Evolutionary conservation across 2,329 filamentous ascomycete genomes (phyloP), one percentile per base, ranked within the genome.

Genomic region (Xylariaceae sp.): DNA sequence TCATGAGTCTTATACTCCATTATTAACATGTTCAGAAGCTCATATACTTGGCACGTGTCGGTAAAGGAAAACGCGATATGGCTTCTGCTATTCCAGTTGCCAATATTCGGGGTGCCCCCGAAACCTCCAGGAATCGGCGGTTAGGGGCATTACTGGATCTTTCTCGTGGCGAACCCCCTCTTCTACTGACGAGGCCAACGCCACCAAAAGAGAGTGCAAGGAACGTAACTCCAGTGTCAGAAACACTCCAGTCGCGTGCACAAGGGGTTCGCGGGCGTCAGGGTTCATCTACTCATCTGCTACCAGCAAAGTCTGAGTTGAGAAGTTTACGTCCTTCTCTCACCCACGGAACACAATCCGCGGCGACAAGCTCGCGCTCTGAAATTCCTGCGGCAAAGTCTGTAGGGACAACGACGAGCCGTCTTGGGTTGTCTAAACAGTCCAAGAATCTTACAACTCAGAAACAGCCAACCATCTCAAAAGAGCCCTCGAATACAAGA

Each of bases 381-480:
- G 69, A 66, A 15, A 67, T 68, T 17, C 70, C 71, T n/a, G 67
- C 64, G 17, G 64, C 70, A 39, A 69, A 70, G 37, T 68, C 74
- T 74, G 34, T 72, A 72, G 18, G 71, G 72, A 13, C 69, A 72
- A 72, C 74, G 3, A 68, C 70, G 37, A 75, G 73, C 0, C 68
- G 73, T 47, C 72, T 74, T 47, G 70, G 69, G 48, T 65, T 63
- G 17, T 57, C 68, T 23, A 74, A 70, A 37, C 70, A 73, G 51
- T 69, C 70, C 30, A 76, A 76, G 47, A 79, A 78, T 66, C 74
- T 78, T 7, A 69, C 83, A 52, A 74, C 78, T 64, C 77, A 78
- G 65, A 84, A 83, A 68, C 76, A 77, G 57, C 79, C 80, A 11
- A 76, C 75, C 9, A 69, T 80, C 45, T 72, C 78, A 1, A 74